Conservation (phyloP, 2,329 filamentous ascomycete genomes). For the Berkeleyomyces basicola region DNA sequence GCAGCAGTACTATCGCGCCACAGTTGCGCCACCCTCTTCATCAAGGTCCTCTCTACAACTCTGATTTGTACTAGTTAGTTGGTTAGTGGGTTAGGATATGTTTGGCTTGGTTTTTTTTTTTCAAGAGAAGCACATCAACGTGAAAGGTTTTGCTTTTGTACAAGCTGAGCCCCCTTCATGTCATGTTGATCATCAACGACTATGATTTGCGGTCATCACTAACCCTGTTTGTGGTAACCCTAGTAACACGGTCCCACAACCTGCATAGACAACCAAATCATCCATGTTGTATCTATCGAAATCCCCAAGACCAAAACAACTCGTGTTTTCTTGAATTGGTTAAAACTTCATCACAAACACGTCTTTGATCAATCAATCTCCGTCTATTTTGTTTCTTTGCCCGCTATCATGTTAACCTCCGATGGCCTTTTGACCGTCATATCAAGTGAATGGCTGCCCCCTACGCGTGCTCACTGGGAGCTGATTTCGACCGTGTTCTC, state of each 20-base stretch:
- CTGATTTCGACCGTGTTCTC: constrained; percentile 35
- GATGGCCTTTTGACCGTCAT: neutral
- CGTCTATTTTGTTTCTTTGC: neutral
- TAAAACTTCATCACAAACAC: neutral
- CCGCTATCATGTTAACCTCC: neutral
- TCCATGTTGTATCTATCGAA: neutral
- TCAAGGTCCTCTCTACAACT: no score
- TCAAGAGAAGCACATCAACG: no score
- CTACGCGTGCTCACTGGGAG: constrained; percentile 41
- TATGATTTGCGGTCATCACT: no score
- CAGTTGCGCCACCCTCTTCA: no score
- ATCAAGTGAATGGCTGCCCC: constrained; percentile 32
- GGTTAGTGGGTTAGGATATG: no score
- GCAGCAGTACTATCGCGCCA: no score
- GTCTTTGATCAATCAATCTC: neutral
- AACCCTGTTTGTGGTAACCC: neutral
- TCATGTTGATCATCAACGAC: neutral
- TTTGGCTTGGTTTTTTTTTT: no score
- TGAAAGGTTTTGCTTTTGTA: neutral
- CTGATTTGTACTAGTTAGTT: no score
- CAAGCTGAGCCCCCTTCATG: neutral
- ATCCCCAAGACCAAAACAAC: neutral
- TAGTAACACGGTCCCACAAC: neutral
- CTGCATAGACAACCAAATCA: neutral
- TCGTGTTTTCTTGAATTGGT: neutral